Evolutionary conservation across 208 protist species (phyloP), one percentile per base, ranked within the genome.

Genomic region (Wallacemonas rigidus): DNA sequence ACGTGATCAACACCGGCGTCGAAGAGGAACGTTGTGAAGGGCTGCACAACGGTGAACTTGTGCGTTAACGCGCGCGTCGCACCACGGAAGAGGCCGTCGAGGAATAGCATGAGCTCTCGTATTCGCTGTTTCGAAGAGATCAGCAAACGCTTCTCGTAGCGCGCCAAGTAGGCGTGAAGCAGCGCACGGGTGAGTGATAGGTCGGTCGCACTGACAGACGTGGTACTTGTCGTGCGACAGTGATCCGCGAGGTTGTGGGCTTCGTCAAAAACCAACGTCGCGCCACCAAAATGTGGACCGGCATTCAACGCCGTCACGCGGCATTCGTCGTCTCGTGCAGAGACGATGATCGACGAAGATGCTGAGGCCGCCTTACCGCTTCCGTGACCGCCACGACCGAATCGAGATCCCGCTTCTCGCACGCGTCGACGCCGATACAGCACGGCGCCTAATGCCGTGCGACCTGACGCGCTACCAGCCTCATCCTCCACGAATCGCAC

Each of bases 181-280:
- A 94, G 63, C 0, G n/a, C 15, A 17, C 74, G 67, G 9, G 80
- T 61, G 15, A 91, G 53, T n/a, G 17, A 54, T 36, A 97, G 39
- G 40, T 96, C 86, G 14, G 55, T 17, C 1, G 65, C 17, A 1
- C 75, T 70, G 17, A 98, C 51, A 2, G 53, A n/a, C 26, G 86
- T 74, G 7, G 82, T 82, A 65, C 96, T 95, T n/a, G 80, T 76
- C n/a, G 72, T 65, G 67, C 93, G 95, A 75, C 98, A 97, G 58
- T 90, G 84, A 67, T 98, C 96, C 39, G 95, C 84, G 14, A 99
- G 73, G 82, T 99, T 98, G 84, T 99, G 98, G 47, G 95, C 96
- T 72, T 99, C 98, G 76, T 99, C 98, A 39, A 99, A 84, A 2
- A 98, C 82, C 17, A 99, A 75, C 2, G 98, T 75, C 54, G 91